Base-by-base conservation (phyloP, 805 yeast species). In the Candida broadrunensis region DNA sequence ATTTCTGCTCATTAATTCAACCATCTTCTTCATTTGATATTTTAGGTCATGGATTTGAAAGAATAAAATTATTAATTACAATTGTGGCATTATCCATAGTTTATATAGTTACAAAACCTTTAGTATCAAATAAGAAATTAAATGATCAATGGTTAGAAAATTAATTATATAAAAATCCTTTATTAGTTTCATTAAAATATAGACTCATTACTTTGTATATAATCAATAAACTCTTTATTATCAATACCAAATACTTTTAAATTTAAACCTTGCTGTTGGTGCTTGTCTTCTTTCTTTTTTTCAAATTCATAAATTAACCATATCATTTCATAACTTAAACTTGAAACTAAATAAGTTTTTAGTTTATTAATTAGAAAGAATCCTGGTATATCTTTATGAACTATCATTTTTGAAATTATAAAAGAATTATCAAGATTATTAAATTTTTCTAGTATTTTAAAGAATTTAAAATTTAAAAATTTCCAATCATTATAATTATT, bases 11-110 rank as follows among this genome's bases (percentile, higher is more conserved):
- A 0, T 71, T 80, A 42, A 72, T 85, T 14, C 76, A 84, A 37
- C 97, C 98, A 0, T 87, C 97, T 0, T 77, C 78, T 33, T 86
- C 88, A 30, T 90, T 87, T 62, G 99, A 91, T 63, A 70, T 78
- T 37, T 71, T 91, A 58, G 77, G 81, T 19, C 64, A 72, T 23
- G 70, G 73, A 38, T 93, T 93, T 56, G 88, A 83, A 51, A 84
- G 79, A 53, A 55, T 67, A 12, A 83, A 80, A 49, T 72, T 91
- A 33, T 35, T 84, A 5, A 46, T 70, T 5, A 86, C 96, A 1
- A 72, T 90, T 2, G 60, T 63, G 0, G 67, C 73, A 0, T 65
- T 90, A 35, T 39, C 77, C 1, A 57, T 68, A 0, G 69, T 69
- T 0, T 77, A 77, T 35, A 46, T 72, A 5, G 51, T 75, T n/a